These are phyloP conservation scores for Silybum marianum DNA, from an alignment of 129 eudicot genomes.

Conservation along the genomic window DNA sequence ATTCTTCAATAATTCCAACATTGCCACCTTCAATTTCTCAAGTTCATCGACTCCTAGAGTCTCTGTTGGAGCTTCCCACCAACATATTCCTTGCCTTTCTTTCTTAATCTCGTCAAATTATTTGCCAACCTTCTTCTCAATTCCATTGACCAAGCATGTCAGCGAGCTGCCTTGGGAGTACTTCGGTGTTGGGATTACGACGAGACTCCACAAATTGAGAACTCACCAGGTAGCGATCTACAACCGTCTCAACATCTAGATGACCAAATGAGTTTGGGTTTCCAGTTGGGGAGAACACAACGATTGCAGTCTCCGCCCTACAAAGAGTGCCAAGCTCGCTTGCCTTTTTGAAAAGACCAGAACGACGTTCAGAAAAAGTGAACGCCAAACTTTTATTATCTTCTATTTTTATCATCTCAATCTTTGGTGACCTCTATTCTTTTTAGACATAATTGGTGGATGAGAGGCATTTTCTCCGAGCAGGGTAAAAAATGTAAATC, in stretches of 20 bases:
- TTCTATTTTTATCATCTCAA: background rate
- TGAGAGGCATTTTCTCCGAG: background rate
- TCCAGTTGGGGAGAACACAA: constrained; percentile 2
- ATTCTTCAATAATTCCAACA: background rate
- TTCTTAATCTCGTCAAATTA: constrained; percentile 26
- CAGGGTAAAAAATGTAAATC: background rate
- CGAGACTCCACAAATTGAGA: no score
- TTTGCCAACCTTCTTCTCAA: constrained; percentile 35
- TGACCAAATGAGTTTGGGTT: background rate
- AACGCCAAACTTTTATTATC: background rate
- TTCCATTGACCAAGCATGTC: constrained; percentile 17
- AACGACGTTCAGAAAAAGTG: background rate
- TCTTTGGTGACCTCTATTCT: background rate
- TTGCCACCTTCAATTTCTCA: background rate
- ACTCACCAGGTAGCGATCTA: constrained; percentile 25
- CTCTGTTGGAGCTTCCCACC: constrained; percentile 52
- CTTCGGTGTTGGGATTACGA: no score
- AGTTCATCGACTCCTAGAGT: constrained; percentile 1
- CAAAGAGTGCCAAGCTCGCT: constrained; percentile 18
- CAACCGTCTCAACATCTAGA: background rate
- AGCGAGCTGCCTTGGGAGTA: no score
- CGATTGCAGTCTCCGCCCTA: background rate
- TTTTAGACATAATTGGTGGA: background rate
- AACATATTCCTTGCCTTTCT: constrained; percentile 16
- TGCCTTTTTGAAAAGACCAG: constrained; percentile 1